Conservation (phyloP, 2,329 filamentous ascomycete species). For the Cordyceps javanica region DNA sequence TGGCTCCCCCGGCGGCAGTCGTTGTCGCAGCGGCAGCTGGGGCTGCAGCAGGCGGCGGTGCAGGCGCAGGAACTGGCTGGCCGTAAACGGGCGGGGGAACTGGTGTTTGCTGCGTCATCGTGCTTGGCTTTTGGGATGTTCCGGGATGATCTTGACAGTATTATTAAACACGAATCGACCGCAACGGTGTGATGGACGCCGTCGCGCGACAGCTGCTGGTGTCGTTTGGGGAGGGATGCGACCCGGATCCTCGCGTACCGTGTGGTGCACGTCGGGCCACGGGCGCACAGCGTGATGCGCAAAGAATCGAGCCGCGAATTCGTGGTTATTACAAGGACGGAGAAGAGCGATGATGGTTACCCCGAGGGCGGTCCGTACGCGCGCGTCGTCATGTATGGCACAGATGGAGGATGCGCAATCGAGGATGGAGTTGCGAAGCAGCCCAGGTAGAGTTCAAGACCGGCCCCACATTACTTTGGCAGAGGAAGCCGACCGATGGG, state of each 20-base stretch:
- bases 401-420: background rate
- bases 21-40: conserved; percentile 26
- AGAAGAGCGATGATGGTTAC: background rate
- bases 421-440: background rate
- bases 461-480: background rate
- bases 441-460: background rate
- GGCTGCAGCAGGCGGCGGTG: conserved; percentile 17
- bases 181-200: background rate
- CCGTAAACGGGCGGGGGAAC: conserved; percentile 14
- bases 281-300: background rate
- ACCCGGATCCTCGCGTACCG: background rate
- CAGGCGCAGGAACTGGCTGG: conserved; percentile 29
- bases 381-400: background rate
- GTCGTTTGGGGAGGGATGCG: background rate
- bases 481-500: background rate
- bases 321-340: background rate
- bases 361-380: background rate
- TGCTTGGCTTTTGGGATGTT: background rate
- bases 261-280: background rate
- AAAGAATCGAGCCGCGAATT: background rate
- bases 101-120: conserved; percentile 9
- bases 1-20: conserved; percentile 32
- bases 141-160: background rate
- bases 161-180: background rate
- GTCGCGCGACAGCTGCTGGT: background rate